Evolutionary conservation across 352 stramenopile genomes (phyloP), one percentile per base, ranked within the genome.

Genomic region (Pythium aristosporum): DNA sequence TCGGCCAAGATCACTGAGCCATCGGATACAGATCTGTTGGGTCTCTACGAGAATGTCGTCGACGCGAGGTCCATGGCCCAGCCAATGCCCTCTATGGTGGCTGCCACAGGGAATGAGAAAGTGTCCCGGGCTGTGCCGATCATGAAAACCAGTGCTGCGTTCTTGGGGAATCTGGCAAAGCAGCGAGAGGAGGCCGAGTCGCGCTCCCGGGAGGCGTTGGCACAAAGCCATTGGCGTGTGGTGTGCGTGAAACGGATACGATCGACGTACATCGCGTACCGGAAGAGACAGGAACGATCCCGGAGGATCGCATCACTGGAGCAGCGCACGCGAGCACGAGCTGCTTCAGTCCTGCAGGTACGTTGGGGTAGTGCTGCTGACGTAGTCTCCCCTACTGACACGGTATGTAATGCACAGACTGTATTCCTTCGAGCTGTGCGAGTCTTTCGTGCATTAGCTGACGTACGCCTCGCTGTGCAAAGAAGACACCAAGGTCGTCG

Each of bases 41-140:
- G 69, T 30, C 62, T 79, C 5, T 79, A 79, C 39, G 71, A 79
- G 39, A 76, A 79, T 51, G 74, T 79, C 8, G 63, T 79, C 20
- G 39, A 66, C 5, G 68, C 71, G 16, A 66, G 66, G 30, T 32
- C 51, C 6, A 16, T 61, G 7, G 52, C 52, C 11, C 61, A 62
- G 44, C 15, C 61, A 1, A 44, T 20, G 12, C 54, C 53, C 21
- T 3, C 44, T 10, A 34, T 5, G 34, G 15, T 25, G 2, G 20
- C 28, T 34, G 37, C 9, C 15, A 47, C 30, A 8, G 15, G 2
- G 34, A 61, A 49, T 4, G 3, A 2, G 0, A 61, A 58, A 21
- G 39, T 23, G 10, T 37, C 28, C 5, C 0, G 15, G 10, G 20
- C 34, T 18, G 10, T 28, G 32, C 7, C 32, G 13, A 8, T 50